phyloP scores from a whole-genome alignment of 768 basidiomycete species.

The Neoboletus brunneissimus region DNA sequence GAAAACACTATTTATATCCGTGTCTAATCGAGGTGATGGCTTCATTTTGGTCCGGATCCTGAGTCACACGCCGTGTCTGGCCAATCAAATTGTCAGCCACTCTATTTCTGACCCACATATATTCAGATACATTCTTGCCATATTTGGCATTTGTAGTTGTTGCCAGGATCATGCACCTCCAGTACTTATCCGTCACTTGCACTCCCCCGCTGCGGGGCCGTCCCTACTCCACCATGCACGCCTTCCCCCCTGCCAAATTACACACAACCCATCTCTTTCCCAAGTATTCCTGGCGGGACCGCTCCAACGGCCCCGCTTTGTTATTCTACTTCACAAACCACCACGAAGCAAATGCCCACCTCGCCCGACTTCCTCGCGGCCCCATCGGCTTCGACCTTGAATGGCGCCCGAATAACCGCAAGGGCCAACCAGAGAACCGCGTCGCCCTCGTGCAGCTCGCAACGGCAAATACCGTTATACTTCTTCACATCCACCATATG shows the following conservation, averaged over 20 bases:
- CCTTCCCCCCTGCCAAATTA: background rate
- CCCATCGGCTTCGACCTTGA: conserved; percentile 72
- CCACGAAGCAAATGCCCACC: conserved; percentile 19
- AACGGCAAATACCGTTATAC: conserved; percentile 48
- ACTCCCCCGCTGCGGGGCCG: conserved; percentile 1
- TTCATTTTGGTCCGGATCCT: conserved; percentile 24
- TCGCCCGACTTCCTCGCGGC: conserved; percentile 23
- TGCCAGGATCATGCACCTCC: background rate
- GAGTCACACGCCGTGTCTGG: conserved; percentile 13
- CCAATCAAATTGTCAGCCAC: conserved; percentile 24
- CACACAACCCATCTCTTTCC: conserved; percentile 5
- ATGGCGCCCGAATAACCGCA: conserved; percentile 64
- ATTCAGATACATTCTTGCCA: conserved; percentile 5
- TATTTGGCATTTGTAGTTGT: conserved; percentile 14
- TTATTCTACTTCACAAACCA: conserved; percentile 38
- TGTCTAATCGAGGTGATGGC: conserved; percentile 14
- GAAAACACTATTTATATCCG: conserved; percentile 31
- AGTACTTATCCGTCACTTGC: background rate
- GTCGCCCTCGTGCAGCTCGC: conserved; percentile 77
- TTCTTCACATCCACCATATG: conserved; percentile 69
- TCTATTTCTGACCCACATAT: conserved; percentile 14
- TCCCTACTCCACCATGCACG: conserved; percentile 9
- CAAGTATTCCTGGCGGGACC: conserved; percentile 22
- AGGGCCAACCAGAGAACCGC: conserved; percentile 57
- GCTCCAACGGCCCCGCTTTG: conserved; percentile 17